A percentile compares a stretch with the other conserved stretches of the same genome.
Evolutionary conservation across 2,329 filamentous ascomycete species (phyloP).

Genomic region (Colletotrichum higginsianum): DNA sequence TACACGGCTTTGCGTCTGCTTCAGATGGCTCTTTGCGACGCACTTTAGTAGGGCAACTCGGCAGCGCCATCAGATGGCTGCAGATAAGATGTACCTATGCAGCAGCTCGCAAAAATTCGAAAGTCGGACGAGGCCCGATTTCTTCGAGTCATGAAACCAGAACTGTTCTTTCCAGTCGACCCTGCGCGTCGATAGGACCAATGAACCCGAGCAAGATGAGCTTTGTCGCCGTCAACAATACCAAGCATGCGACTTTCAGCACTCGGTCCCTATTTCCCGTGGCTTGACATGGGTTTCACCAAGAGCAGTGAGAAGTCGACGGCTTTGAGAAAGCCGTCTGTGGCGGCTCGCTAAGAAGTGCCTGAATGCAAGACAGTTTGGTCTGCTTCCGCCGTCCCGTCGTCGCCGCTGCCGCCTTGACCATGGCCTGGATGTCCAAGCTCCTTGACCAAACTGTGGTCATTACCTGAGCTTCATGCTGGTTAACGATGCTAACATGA

Average conservation of each 20-base stretch:
- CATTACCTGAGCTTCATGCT: not conserved
- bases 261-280: constrained; percentile 10
- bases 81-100: not conserved
- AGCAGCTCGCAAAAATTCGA: not conserved
- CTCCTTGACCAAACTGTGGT: not conserved
- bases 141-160: not conserved
- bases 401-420: constrained; percentile 17
- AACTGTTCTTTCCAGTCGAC: not conserved
- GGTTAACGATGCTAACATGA: not conserved
- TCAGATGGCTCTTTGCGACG: constrained; percentile 3
- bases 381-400: constrained; percentile 8
- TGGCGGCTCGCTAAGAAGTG: constrained; percentile 19
- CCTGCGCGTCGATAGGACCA: not conserved
- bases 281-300: constrained; percentile 40
- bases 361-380: constrained; percentile 4
- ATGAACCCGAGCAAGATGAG: constrained; percentile 22
- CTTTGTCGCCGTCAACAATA: not conserved
- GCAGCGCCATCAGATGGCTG: not conserved
- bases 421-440: constrained; percentile 6
- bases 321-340: constrained; percentile 10
- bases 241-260: constrained; percentile 1
- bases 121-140: not conserved
- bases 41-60: not conserved
- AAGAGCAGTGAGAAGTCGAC: constrained; percentile 21
- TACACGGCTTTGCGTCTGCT: not conserved